Percentiles rank a stretch among this genome's conserved stretches.
Conservation (phyloP, 1,139 yeast genomes). For the Lodderomyces margitis region DNA sequence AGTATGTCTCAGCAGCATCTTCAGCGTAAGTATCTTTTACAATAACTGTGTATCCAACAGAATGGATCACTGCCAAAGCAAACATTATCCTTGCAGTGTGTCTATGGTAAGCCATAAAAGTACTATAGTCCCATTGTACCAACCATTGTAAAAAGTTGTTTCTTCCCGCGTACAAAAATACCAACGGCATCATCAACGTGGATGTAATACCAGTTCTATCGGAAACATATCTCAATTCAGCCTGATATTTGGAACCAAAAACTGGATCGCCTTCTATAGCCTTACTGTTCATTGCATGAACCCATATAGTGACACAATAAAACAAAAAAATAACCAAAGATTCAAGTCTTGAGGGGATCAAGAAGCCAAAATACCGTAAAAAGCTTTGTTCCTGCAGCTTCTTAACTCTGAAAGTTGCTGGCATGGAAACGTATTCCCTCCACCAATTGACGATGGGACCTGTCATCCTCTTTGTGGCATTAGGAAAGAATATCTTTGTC, state of each 20-base stretch:
- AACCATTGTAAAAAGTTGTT: constrained; percentile 43
- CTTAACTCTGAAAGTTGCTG: constrained; percentile 25
- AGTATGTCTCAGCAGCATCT: constrained; percentile 6
- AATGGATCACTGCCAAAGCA: constrained; percentile 31
- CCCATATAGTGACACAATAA: constrained; percentile 43
- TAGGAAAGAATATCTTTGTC: constrained; percentile 30
- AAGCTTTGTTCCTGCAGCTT: constrained; percentile 16
- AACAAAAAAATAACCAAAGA: constrained; percentile 34
- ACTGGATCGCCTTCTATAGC: constrained; percentile 23
- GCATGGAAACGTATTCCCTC: constrained; percentile 18
- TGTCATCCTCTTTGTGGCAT: constrained; percentile 15
- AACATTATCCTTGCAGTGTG: constrained; percentile 37
- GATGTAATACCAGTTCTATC: constrained; percentile 35
- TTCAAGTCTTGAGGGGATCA: constrained; percentile 30
- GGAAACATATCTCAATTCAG: constrained; percentile 28
- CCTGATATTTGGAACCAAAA: constrained; percentile 12
- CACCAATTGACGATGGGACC: constrained; percentile 3
- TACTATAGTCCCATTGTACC: constrained; percentile 38
- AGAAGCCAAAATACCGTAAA: constrained; percentile 16
- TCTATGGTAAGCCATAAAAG: constrained; percentile 38
- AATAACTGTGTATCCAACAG: constrained; percentile 35
- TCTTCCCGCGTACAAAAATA: constrained; percentile 43
- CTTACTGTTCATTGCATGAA: constrained; percentile 25
- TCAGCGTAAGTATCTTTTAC: constrained; percentile 6
- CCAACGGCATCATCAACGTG: constrained; percentile 31